Evolutionary conservation across 352 stramenopile species (phyloP).

Genomic region (Globisporangium abappressorium): DNA sequence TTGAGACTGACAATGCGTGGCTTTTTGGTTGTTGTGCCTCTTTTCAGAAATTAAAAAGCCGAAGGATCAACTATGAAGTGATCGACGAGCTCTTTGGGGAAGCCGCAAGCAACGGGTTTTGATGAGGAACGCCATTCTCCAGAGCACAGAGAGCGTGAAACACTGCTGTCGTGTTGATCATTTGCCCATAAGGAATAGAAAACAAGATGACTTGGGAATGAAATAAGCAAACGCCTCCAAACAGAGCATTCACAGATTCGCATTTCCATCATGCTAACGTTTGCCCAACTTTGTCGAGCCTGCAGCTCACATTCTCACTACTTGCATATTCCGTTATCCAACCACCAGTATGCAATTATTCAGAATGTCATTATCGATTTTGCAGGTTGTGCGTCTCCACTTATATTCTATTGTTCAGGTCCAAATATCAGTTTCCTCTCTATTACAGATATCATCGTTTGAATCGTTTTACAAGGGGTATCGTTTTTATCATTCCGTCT

Average conservation of each 20-base stretch:
- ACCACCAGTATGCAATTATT: conserved; percentile 10
- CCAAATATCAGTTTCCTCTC: not conserved
- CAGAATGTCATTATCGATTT: not conserved
- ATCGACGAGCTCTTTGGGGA: conserved; percentile 88
- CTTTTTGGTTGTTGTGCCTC: conserved; percentile 15
- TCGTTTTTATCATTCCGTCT: not conserved
- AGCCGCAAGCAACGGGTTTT: conserved; percentile 73
- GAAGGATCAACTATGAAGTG: conserved; percentile 89
- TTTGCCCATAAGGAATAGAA: not conserved
- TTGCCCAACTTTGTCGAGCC: no score
- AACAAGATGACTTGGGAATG: not conserved
- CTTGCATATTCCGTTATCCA: conserved; percentile 3
- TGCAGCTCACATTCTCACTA: not conserved
- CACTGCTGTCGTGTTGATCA: not conserved
- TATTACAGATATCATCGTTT: not conserved
- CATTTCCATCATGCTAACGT: not conserved
- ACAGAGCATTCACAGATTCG: not conserved
- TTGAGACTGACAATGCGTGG: conserved; percentile 4
- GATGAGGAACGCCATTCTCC: conserved; percentile 8
- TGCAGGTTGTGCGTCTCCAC: not conserved
- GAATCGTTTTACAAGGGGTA: conserved; percentile 1
- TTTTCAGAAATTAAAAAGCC: conserved; percentile 86
- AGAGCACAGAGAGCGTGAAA: not conserved
- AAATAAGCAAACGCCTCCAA: not conserved
- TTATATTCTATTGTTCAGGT: not conserved